phyloP scores from a whole-genome alignment of 148 eudicot genomes.

The Chenopodium album region DNA sequence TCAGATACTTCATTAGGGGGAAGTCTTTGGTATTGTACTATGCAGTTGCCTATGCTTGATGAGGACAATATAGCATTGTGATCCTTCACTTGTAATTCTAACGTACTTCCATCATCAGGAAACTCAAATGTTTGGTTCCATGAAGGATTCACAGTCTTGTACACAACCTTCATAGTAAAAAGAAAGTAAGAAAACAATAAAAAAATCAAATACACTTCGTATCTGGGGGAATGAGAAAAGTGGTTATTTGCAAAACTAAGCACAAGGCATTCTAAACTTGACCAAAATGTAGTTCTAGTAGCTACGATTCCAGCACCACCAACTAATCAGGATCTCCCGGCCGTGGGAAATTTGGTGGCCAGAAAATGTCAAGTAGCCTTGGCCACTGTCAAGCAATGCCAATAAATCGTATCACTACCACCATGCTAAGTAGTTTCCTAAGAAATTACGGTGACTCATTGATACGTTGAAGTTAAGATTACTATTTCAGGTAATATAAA shows the following conservation, averaged over 20 bases:
- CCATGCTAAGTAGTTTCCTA: not conserved
- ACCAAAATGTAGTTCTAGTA: not conserved
- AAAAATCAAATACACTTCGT: not conserved
- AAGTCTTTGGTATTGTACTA: constrained; percentile 79
- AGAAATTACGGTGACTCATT: not conserved
- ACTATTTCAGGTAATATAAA: not conserved
- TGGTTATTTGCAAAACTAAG: not conserved
- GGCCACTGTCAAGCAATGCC: not conserved
- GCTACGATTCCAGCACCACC: not conserved
- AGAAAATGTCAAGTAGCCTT: not conserved
- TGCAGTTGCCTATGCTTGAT: constrained; percentile 81
- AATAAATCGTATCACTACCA: not conserved
- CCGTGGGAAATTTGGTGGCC: not conserved
- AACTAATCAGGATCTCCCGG: not conserved
- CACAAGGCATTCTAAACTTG: not conserved
- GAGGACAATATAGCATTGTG: constrained; percentile 73
- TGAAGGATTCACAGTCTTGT: constrained; percentile 69
- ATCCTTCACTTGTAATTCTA: constrained; percentile 74
- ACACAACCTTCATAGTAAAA: constrained; percentile 52
- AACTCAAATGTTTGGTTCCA: constrained; percentile 96
- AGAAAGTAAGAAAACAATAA: not conserved
- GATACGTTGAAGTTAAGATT: not conserved
- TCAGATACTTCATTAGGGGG: constrained; percentile 72
- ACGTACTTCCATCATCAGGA: constrained; percentile 73
- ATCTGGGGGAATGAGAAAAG: not conserved